Percentiles rank a stretch among this genome's conserved stretches.
Conservation (phyloP, 345 rosid species). For the Physaria fendleri region DNA sequence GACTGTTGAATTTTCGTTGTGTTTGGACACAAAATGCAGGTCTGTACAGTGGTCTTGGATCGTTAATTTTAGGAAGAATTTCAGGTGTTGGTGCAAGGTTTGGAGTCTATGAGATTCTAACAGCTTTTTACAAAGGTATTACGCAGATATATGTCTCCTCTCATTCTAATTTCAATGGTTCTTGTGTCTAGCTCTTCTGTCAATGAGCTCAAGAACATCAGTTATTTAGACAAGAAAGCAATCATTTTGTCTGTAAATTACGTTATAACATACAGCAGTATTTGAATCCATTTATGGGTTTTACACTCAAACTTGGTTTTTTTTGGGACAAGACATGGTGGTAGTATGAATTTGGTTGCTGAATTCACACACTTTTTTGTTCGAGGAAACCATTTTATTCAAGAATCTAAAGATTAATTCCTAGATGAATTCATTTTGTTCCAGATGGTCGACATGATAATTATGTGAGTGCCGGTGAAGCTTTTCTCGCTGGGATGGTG, state of each 20-base stretch:
- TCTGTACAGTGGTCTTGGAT: conserved; percentile 69
- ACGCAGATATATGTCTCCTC: not conserved
- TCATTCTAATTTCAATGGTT: not conserved
- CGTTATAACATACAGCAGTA: not conserved
- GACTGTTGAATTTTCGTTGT: not conserved
- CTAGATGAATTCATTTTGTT: not conserved
- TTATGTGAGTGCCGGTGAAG: conserved; percentile 60
- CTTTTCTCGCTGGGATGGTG: conserved; percentile 67
- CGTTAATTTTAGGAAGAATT: conserved; percentile 58
- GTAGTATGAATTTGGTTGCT: not conserved
- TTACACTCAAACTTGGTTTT: not conserved
- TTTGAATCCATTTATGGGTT: not conserved
- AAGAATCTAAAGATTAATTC: not conserved
- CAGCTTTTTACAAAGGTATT: conserved; percentile 79
- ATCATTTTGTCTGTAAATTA: not conserved
- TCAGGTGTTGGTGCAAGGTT: conserved; percentile 72
- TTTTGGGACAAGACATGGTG: not conserved
- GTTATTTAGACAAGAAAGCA: not conserved
- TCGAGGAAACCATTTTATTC: not conserved
- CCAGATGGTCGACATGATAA: conserved; percentile 84
- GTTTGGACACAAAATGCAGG: conserved; percentile 41
- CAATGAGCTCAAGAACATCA: not conserved
- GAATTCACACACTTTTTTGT: not conserved
- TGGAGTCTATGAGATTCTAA: conserved; percentile 71
- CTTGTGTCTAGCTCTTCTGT: not conserved